phyloP scores from a whole-genome alignment of 176 grass and related monocot genomes.

The Aegilops umbellulata region DNA sequence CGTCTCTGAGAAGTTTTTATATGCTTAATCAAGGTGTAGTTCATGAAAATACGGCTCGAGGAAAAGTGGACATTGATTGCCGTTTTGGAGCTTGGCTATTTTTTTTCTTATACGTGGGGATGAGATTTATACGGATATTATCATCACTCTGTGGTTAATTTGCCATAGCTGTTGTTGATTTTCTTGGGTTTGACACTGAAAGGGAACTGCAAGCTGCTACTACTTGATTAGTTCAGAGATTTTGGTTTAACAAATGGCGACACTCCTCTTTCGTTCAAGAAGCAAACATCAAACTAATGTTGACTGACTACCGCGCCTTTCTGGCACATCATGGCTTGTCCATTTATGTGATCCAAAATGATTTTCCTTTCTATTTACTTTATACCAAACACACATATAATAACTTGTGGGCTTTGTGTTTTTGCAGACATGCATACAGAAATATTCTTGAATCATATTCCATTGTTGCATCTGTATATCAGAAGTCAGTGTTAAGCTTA shows the following conservation, averaged over 20 bases:
- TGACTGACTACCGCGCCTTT: background rate
- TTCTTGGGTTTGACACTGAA: background rate
- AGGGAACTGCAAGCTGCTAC: background rate
- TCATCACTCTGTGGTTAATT: too few species aligned
- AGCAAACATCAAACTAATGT: background rate
- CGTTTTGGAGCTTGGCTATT: too few species aligned
- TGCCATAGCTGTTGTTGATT: too few species aligned
- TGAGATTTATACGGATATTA: too few species aligned
- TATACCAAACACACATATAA: background rate
- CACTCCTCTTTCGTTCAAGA: background rate
- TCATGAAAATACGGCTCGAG: too few species aligned
- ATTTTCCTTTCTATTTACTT: background rate
- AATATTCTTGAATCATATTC: background rate
- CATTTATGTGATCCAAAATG: background rate
- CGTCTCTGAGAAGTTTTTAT: too few species aligned
- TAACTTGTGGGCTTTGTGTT: background rate
- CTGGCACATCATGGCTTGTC: background rate
- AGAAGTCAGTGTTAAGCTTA: background rate
- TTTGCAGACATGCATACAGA: background rate
- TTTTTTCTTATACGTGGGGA: too few species aligned
- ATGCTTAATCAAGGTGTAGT: too few species aligned
- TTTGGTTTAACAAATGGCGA: background rate
- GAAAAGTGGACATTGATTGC: too few species aligned
- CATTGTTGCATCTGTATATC: background rate
- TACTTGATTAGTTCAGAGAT: background rate